Base-by-base conservation (phyloP, 2,329 filamentous ascomycete species). In the Drechslerella coelobrocha region DNA sequence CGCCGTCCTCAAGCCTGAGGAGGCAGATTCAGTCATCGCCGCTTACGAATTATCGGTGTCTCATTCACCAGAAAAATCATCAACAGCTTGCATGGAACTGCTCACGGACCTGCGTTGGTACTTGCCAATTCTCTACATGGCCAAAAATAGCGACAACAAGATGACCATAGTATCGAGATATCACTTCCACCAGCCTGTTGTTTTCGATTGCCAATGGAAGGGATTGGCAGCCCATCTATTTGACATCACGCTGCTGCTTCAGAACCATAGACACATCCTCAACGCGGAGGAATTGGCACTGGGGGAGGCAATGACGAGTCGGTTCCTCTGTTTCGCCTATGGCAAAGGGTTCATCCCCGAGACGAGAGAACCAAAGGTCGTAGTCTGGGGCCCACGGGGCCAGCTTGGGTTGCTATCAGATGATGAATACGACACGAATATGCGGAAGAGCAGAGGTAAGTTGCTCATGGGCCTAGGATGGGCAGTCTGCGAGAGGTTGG, bases 61-160 rank as follows among this genome's bases (percentile, higher is more conserved):
- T 2, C 19, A 61, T 8, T 14, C 56, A 1, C 17, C 51, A 0
- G 56, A 57, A 24, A 47, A 27, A 8, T 69, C 63, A 26, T n/a
- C 61, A 6, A 34, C 61, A 9, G 12, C 29, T 3, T 69, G 63
- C n/a, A 61, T 61, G 31, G 63, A 69, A 23, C 51, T 69, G 3
- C 63, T 69, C 17, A 69, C 63, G 3, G 63, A 69, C 21, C 56
- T 69, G 34, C 56, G 63, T 4, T 69, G 63, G 63, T 69, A 69
- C n/a, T 31, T 69, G 14, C 63, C 63, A 43, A 57, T 69, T 26
- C n/a, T 69, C 4, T 26, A 61, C 14, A 56, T 29, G 2, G 26
- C 45, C 10, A 31, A 61, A 19, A 19, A 27, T 24, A n/a, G 14
- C 2, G 6, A 59, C 29, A 19, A 23, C 23, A 14, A 23, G 2